Evolutionary conservation across 2,329 filamentous ascomycete genomes (phyloP), one percentile per base, ranked within the genome.

Genomic region (Acephala macrosclerotiorum): DNA sequence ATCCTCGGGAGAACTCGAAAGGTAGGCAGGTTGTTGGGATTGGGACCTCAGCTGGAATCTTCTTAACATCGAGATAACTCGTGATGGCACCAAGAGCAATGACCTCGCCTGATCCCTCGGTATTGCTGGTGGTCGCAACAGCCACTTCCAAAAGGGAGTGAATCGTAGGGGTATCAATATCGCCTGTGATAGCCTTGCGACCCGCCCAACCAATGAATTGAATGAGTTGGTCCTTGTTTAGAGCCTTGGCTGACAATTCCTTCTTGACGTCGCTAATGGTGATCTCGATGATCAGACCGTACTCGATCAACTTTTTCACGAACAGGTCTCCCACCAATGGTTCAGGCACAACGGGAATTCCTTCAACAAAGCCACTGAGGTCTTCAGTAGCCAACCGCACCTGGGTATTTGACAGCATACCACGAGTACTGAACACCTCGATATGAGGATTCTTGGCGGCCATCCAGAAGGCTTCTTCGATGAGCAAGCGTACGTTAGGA

Each of bases 381-480:
- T 89, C 83, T 82, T 92, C 76, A 76, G 91, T 80, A 76, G 82
- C 91, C 71, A 97, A 86, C 38, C 96, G 91, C 40, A 97, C 93
- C 71, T 91, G 86, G 14, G 91, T 88, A 40, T 92, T 96, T n/a
- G 91, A 88, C 61, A 97, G 83, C 7, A 99, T 89, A 63, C 96
- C 96, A 65, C 90, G 88, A 22, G 91, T 97, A 1, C 94, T 97
- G 70, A 96, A 89, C 7, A 97, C 86, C 74, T 97, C 94, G 64
- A 98, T 93, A 0, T 88, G 90, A 2, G 93, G 89, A 69, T 90
- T 91, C 75, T 88, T 90, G 74, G 92, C 96, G 68, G 93, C 94
- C 40, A 89, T 96, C 96, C 96, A 99, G 76, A 99, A 99, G 0
- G 94, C 92, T 78, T 97, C 93, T 75, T 97, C 94, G 61, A 99